A percentile compares a stretch with the other conserved stretches of the same genome.
phyloP scores from a whole-genome alignment of 768 basidiomycete genomes.

The Naganishia antarctica region DNA sequence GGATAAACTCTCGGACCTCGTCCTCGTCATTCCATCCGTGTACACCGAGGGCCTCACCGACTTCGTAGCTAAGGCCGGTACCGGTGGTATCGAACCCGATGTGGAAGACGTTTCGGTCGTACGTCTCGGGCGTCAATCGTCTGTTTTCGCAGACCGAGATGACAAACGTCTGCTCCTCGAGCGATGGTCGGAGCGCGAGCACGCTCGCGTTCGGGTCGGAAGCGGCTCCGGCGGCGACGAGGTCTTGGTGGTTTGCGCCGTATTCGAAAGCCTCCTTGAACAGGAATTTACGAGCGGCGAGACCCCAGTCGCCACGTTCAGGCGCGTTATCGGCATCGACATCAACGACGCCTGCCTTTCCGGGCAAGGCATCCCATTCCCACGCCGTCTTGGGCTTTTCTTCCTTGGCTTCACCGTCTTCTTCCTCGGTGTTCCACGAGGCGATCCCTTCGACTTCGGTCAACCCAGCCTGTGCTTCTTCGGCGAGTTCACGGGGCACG shows the following conservation, averaged over 20 bases:
- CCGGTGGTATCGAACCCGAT: slow-evolving; percentile 88
- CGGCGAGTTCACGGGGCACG: slow-evolving; percentile 55
- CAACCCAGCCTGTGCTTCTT: slow-evolving; percentile 64
- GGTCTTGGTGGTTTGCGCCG: slow-evolving; percentile 25
- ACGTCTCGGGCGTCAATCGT: slow-evolving; percentile 87
- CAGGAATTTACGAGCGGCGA: slow-evolving; percentile 59
- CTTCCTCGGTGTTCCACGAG: slow-evolving; percentile 39
- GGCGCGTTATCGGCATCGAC: slow-evolving; percentile 59
- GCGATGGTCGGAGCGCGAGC: slow-evolving; percentile 75
- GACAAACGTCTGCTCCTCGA: slow-evolving; percentile 82
- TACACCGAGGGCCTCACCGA: slow-evolving; percentile 93
- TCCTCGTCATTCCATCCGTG: slow-evolving; percentile 94
- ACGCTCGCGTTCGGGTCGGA: slow-evolving; percentile 55
- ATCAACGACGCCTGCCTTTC: slow-evolving; percentile 64
- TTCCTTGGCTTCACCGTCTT: too few relatives aligned
- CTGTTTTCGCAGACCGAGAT: slow-evolving; percentile 91
- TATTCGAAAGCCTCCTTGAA: slow-evolving; percentile 74
- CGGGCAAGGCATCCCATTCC: slow-evolving; percentile 53
- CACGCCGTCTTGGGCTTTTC: slow-evolving; percentile 46
- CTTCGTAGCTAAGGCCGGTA: slow-evolving; percentile 88
- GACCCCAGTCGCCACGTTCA: slow-evolving; percentile 63
- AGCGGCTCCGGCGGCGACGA: slow-evolving; percentile 43
- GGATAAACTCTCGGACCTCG: slow-evolving; percentile 83
- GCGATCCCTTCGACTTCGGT: slow-evolving; percentile 53
- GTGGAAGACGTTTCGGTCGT: slow-evolving; percentile 98